These are phyloP conservation scores for Didymosphaeria variabile DNA, from an alignment of 2,329 filamentous ascomycete genomes.

Conservation along the genomic window DNA sequence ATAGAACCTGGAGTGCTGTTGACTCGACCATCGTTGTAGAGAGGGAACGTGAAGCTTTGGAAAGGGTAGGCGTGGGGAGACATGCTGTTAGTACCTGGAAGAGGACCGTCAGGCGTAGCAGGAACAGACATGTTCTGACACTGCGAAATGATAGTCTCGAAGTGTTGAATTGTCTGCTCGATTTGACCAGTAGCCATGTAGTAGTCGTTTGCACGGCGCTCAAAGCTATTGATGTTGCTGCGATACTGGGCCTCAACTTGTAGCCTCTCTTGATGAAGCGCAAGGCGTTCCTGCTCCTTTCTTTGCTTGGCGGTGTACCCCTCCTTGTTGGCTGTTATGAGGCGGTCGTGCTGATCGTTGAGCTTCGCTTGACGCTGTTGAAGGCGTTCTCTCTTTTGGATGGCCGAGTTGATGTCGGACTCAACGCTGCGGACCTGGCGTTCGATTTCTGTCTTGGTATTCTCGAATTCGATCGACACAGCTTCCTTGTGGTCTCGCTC, in stretches of 20 bases:
- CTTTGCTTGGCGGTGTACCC: slow-evolving; percentile 69
- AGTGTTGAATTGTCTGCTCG: slow-evolving; percentile 48
- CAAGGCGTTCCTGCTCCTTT: slow-evolving; percentile 51
- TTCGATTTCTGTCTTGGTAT: slow-evolving; percentile 69
- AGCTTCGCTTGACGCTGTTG: slow-evolving; percentile 75
- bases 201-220: slow-evolving; percentile 50
- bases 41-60: slow-evolving; percentile 50
- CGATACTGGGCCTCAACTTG: slow-evolving; percentile 50
- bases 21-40: slow-evolving; percentile 35
- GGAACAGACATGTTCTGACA: slow-evolving; percentile 52
- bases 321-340: slow-evolving; percentile 73
- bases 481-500: slow-evolving; percentile 61
- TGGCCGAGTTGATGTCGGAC: slow-evolving; percentile 69
- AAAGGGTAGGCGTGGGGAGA: slow-evolving; percentile 45
- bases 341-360: slow-evolving; percentile 74
- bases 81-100: slow-evolving; percentile 61
- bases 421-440: slow-evolving; percentile 69
- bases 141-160: slow-evolving; percentile 51
- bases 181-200: slow-evolving; percentile 48
- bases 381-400: slow-evolving; percentile 77
- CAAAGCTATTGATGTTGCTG: slow-evolving; percentile 49
- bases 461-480: slow-evolving; percentile 66
- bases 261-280: slow-evolving; percentile 46
- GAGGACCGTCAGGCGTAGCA: slow-evolving; percentile 67
- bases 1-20: slow-evolving; percentile 46